Evolutionary conservation across 78 protist genomes (phyloP).

Genomic region (Dictyostelium purpureum): DNA sequence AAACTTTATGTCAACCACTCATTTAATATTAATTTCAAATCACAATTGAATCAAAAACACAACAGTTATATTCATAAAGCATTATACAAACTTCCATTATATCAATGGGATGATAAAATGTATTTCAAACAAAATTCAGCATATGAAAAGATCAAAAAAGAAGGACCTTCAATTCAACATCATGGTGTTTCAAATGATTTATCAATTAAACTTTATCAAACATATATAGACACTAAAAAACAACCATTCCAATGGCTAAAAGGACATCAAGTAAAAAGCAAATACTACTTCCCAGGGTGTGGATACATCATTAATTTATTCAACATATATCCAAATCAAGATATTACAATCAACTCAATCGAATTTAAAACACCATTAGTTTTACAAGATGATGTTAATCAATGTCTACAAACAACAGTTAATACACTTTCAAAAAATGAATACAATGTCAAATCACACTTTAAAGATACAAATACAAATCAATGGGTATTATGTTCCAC

Average conservation of each 20-base stretch:
- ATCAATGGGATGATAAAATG: no score
- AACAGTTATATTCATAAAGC: no score
- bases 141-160: no score
- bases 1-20: no score
- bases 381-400: constrained; percentile 19
- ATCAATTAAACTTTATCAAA: background rate
- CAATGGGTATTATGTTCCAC: background rate
- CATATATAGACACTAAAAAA: background rate
- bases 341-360: background rate
- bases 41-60: no score
- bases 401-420: constrained; percentile 13
- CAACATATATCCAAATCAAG: background rate
- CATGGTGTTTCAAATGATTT: no score
- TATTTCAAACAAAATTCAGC: no score
- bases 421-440: constrained; percentile 9
- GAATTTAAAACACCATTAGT: constrained; percentile 26
- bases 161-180: no score
- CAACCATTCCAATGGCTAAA: constrained; percentile 9
- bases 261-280: constrained; percentile 16
- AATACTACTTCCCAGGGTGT: constrained; percentile 9
- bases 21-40: no score
- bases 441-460: background rate
- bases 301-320: constrained; percentile 14
- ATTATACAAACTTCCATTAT: no score
- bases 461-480: background rate